These are phyloP conservation scores for Calamus simplicifolius DNA, from an alignment of 176 grass and related monocot genomes.

Conservation along the genomic window DNA sequence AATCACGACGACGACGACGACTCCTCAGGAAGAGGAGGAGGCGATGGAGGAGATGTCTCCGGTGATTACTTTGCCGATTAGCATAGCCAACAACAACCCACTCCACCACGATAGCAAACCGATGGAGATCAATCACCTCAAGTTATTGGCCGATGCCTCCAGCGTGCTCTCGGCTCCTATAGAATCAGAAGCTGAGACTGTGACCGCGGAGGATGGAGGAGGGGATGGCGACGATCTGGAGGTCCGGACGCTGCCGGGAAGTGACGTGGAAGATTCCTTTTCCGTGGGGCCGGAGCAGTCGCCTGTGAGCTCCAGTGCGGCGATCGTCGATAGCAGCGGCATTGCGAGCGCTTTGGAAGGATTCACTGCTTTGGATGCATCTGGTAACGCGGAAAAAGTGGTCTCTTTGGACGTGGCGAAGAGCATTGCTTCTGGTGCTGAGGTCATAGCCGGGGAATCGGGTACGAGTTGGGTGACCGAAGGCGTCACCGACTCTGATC, in stretches of 20 bases:
- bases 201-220: neutral
- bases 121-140: neutral
- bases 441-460: neutral
- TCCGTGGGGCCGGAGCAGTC: constrained; percentile 1
- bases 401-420: neutral
- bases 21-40: too few species aligned
- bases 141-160: neutral
- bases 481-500: neutral
- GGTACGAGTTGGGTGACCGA: neutral
- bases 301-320: neutral
- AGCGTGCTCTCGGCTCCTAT: neutral
- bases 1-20: too few species aligned
- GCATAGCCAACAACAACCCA: neutral
- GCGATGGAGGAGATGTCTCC: neutral
- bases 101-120: neutral
- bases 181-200: neutral
- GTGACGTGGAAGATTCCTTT: constrained; percentile 2
- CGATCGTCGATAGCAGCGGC: neutral
- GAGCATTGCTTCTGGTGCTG: neutral
- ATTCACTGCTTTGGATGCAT: neutral
- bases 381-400: neutral
- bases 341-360: neutral
- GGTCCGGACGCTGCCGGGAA: constrained; percentile 2
- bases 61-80: neutral
- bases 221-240: constrained; percentile 12